Percentiles rank a stretch among this genome's conserved stretches.
Conservation (phyloP, 805 yeast genomes). For the Teunomyces aglyptinius region DNA sequence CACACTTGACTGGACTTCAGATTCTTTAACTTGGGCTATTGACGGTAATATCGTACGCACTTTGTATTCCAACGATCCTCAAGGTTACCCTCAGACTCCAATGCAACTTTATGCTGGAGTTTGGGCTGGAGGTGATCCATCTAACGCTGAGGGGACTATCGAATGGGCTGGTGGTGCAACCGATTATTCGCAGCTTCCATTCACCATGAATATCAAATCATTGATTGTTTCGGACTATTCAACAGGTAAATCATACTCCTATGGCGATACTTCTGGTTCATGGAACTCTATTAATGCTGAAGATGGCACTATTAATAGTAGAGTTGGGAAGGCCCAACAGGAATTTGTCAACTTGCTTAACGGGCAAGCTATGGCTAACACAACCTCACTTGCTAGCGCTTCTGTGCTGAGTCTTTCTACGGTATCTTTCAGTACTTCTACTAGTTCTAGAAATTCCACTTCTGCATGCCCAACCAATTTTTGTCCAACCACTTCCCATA, state of each 20-base stretch:
- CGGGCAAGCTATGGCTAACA: conserved; percentile 4
- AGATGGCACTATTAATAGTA: conserved; percentile 31
- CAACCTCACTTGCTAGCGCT: conserved; percentile 2
- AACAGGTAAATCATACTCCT: conserved; percentile 42
- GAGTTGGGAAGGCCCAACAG: conserved; percentile 10
- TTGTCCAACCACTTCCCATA: neutral
- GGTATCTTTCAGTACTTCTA: neutral
- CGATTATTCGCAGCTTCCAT: conserved; percentile 22
- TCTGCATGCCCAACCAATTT: neutral
- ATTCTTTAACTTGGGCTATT: conserved; percentile 11
- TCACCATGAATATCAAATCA: conserved; percentile 19
- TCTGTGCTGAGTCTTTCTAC: conserved; percentile 9
- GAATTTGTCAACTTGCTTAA: conserved; percentile 7
- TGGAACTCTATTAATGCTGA: conserved; percentile 39
- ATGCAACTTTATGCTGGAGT: conserved; percentile 27
- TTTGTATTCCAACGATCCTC: conserved; percentile 10
- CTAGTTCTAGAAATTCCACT: neutral
- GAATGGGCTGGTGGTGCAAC: conserved; percentile 27
- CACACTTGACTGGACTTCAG: conserved; percentile 15
- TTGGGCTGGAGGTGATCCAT: conserved; percentile 53
- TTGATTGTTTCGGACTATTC: conserved; percentile 42
- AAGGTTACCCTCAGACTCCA: conserved; percentile 18
- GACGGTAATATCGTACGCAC: conserved; percentile 13
- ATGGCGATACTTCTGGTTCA: conserved; percentile 38
- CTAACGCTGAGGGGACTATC: conserved; percentile 19